Conservation (phyloP, 2,329 filamentous ascomycete genomes). For the Zalaria obscura region DNA sequence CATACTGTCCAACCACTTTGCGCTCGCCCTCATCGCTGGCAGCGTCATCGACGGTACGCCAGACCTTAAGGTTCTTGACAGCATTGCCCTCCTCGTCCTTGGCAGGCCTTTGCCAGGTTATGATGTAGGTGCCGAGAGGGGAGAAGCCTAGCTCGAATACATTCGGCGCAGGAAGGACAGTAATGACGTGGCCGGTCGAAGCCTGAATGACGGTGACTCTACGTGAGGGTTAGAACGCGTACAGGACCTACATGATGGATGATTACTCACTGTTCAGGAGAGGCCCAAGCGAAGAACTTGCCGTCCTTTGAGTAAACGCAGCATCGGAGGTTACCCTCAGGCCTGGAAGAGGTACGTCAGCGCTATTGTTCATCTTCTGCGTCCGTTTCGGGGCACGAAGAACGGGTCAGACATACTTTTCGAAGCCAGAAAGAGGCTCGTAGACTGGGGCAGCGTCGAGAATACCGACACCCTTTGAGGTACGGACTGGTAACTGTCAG, state of each 20-base stretch:
- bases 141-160: constrained; percentile 95
- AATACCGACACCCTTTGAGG: constrained; percentile 89
- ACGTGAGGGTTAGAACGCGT: constrained; percentile 7
- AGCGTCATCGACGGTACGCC: constrained; percentile 64
- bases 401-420: constrained; percentile 26
- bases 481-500: constrained; percentile 48
- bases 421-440: constrained; percentile 67
- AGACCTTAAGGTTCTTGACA: constrained; percentile 92
- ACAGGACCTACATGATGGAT: constrained; percentile 10
- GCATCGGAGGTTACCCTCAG: constrained; percentile 88
- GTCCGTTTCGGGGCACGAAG: too few relatives aligned
- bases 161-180: constrained; percentile 62
- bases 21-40: constrained; percentile 50
- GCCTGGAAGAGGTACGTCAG: constrained; percentile 28
- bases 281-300: constrained; percentile 91
- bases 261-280: constrained; percentile 49
- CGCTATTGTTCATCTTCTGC: too few relatives aligned
- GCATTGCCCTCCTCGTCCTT: constrained; percentile 93
- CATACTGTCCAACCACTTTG: constrained; percentile 67
- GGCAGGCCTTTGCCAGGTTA: constrained; percentile 86
- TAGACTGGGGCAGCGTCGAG: constrained; percentile 86
- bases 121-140: constrained; percentile 78
- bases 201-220: constrained; percentile 77
- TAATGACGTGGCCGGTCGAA: constrained; percentile 57
- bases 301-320: constrained; percentile 92